Evolutionary conservation across 2,329 filamentous ascomycete species (phyloP).

Genomic region (Hypoxylon sp.): DNA sequence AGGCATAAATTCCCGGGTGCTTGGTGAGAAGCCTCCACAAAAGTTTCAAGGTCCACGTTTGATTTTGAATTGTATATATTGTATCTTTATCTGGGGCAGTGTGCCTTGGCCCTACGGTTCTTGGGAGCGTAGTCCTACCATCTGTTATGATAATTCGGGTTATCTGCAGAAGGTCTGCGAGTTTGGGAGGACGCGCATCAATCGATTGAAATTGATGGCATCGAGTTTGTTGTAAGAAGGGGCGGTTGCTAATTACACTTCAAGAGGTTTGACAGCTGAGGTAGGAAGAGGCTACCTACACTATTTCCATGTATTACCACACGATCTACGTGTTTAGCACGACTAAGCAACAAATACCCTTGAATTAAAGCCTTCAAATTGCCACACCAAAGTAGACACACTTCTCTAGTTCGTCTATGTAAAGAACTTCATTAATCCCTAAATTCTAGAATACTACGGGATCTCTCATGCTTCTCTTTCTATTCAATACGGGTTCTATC

Average conservation of each 20-base stretch:
- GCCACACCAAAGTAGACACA: neutral
- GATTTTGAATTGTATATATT: slow-evolving; percentile 28
- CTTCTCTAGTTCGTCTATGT: slow-evolving; percentile 13
- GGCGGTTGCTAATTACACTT: neutral
- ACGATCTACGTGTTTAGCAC: slow-evolving; percentile 1
- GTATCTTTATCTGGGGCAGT: slow-evolving; percentile 17
- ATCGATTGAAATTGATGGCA: neutral
- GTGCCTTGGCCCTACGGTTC: neutral
- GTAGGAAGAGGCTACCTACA: neutral
- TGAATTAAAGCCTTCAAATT: slow-evolving; percentile 10
- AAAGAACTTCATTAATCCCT: neutral
- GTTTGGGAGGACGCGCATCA: neutral
- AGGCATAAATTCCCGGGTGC: slow-evolving; percentile 42
- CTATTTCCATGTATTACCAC: slow-evolving; percentile 21
- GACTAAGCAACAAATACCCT: slow-evolving; percentile 24
- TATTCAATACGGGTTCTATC: neutral
- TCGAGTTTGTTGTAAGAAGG: neutral
- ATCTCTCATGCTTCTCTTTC: neutral
- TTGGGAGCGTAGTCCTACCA: neutral
- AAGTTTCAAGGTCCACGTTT: neutral
- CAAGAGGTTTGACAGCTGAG: neutral
- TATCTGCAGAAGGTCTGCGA: neutral
- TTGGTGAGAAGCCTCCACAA: slow-evolving; percentile 2
- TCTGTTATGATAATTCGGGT: neutral
- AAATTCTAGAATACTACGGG: neutral